Base-by-base conservation (phyloP, 495 filamentous ascomycete genomes). In the Podospora bellae-mahoneyi region DNA sequence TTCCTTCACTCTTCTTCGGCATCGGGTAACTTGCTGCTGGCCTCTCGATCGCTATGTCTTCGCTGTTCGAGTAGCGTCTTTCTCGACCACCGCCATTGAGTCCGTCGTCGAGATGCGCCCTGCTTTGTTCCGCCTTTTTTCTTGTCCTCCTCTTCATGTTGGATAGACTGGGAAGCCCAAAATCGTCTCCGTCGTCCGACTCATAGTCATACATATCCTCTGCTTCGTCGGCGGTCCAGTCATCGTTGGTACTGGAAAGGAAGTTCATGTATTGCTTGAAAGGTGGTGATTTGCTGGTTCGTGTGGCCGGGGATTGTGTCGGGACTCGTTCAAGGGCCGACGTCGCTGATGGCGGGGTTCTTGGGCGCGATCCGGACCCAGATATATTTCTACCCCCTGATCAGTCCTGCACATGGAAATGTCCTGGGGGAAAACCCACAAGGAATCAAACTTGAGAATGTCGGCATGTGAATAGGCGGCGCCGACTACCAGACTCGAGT, bases 381-480 rank as follows among this genome's bases (percentile, higher is more conserved):
- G 81, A 80, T 23, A 84, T 64, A 62, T 78, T 82, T 70, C 82
- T 84, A 34, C 26, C 66, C 19, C 63, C 18, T 32, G 48, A 70
- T 73, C 60, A 80, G 67, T 65, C 39, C 66, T 19, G 39, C 26
- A 13, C 27, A 19, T 5, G 26, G 6, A n/a, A 54, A 61, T 53
- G 19, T 3, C 23, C 18, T 9, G 23, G 1, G 53, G 28, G 10
- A 60, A 60, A 26, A 72, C 79, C 34, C 82, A 92, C 90, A 92
- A 69, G 27, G 86, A 85, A 76, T 93, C 93, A 69, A 91, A 90
- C 79, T 94, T 95, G 67, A 97, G 83, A 72, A 97, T 92, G 80
- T 96, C 93, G 39, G 93, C 91, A 80, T 99, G 96, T 53, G 95
- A 98, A 78, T 99, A 99, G 59, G 94, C 90, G 64, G 95, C 95